A percentile compares a stretch with the other conserved stretches of the same genome.
Conservation (phyloP, 441 rosid genomes). For the Pelargonium cotyledonis region DNA sequence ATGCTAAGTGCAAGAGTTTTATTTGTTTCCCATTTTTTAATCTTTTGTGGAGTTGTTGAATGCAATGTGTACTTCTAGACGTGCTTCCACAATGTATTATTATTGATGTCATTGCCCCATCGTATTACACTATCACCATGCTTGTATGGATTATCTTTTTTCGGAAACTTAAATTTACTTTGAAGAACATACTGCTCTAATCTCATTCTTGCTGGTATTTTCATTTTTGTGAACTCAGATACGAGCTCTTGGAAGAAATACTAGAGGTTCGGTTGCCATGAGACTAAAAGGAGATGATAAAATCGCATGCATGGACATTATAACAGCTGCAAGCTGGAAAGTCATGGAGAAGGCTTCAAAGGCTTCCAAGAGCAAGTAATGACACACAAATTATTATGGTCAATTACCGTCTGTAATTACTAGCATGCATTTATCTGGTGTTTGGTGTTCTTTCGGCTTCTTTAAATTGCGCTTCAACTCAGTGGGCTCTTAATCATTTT, state of each 20-base stretch:
- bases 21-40: not conserved
- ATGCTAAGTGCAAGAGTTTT: too few relatives aligned
- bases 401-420: conserved; percentile 1
- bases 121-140: not conserved
- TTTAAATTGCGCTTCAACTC: not conserved
- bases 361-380: conserved; percentile 44
- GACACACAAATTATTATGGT: conserved; percentile 9
- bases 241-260: conserved; percentile 77
- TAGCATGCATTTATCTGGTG: not conserved
- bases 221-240: conserved; percentile 43
- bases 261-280: conserved; percentile 89
- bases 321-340: conserved; percentile 52
- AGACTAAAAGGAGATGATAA: conserved; percentile 66
- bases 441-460: not conserved
- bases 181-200: not conserved
- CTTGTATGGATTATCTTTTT: not conserved
- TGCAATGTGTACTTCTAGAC: not conserved
- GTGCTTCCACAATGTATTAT: not conserved
- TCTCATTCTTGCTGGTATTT: conserved; percentile 7
- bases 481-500: not conserved
- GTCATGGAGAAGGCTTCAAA: conserved; percentile 42
- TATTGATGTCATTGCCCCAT: not conserved
- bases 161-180: not conserved
- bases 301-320: conserved; percentile 92
- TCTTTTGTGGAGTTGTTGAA: not conserved